Evolutionary conservation across 176 grass and related monocot genomes (phyloP), one percentile per base, ranked within the genome.

Genomic region (Oryza australiensis): DNA sequence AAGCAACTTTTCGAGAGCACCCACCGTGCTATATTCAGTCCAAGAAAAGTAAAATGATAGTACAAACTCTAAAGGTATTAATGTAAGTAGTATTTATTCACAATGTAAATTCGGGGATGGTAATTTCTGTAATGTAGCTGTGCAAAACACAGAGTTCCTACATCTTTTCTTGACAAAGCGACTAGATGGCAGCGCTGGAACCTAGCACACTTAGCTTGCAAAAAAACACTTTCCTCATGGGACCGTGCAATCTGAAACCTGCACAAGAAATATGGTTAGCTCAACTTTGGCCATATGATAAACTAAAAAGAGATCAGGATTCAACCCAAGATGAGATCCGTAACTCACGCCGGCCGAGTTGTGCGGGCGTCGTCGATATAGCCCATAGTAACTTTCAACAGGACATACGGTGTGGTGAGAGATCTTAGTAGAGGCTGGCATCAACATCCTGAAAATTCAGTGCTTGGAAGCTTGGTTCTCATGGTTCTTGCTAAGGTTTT

Each of bases 121-220:
- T n/a, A n/a, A n/a, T n/a, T n/a, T n/a, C n/a, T n/a, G n/a, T n/a
- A n/a, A n/a, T n/a, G n/a, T n/a, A n/a, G n/a, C n/a, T n/a, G n/a
- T n/a, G n/a, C n/a, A n/a, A n/a, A n/a, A n/a, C n/a, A n/a, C n/a
- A n/a, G n/a, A n/a, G n/a, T n/a, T n/a, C n/a, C n/a, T n/a, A 27
- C 51, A 97, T 91, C 94, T 92, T 88, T 94, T 94, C 79, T 87
- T 94, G 38, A 88, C 73, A 59, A 72, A 53, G 26, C 57, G 66
- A 77, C 64, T 65, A 80, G 77, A 81, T 57, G 86, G 85, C 14
- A 77, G 88, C 88, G 38, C 68, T 75, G 49, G 87, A 84, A 55
- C 71, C 77, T 26, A 86, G 70, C 60, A 73, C 64, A 80, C 59
- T 48, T 34, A 66, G 49, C 78, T 71, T 63, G 49, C 62, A 75